Conservation (phyloP, 495 filamentous ascomycete genomes). For the Xylaria scruposa region DNA sequence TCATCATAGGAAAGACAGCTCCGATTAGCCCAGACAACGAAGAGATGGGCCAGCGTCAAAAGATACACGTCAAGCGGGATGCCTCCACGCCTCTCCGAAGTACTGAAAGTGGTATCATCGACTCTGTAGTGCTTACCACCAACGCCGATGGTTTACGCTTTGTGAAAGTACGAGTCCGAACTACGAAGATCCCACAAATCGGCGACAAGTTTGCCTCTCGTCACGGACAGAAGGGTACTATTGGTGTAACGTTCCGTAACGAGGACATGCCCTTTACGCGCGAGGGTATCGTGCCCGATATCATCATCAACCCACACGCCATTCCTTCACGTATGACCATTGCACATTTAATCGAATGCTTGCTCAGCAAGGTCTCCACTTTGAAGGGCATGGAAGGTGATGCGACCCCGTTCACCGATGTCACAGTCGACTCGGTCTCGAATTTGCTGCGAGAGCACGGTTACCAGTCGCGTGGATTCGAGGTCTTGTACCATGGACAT, state of each 20-base stretch:
- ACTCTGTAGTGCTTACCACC: constrained; percentile 90
- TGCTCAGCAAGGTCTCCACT: constrained; percentile 91
- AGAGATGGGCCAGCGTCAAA: constrained; percentile 90
- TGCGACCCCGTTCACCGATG: constrained; percentile 96
- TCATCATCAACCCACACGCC: constrained; percentile 99
- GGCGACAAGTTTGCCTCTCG: constrained; percentile 99
- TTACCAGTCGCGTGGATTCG: constrained; percentile 96
- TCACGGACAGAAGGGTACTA: constrained; percentile 98
- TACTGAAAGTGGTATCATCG: constrained; percentile 95
- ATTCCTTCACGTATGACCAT: constrained; percentile 99
- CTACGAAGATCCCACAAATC: constrained; percentile 97
- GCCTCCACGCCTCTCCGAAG: constrained; percentile 92
- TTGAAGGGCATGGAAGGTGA: constrained; percentile 93
- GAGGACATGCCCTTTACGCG: constrained; percentile 99
- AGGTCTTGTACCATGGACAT: constrained; percentile 98
- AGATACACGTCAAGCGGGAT: constrained; percentile 88
- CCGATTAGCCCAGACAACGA: constrained; percentile 91
- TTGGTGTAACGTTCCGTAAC: constrained; percentile 95
- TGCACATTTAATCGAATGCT: constrained; percentile 98
- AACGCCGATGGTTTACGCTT: constrained; percentile 90
- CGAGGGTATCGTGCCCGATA: constrained; percentile 88
- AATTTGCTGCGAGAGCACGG: constrained; percentile 86
- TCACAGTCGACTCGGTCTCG: constrained; percentile 95
- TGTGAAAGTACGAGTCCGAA: constrained; percentile 95
- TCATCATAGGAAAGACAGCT: constrained; percentile 98